Conservation (phyloP, 2,329 filamentous ascomycete genomes). For the Aspergillus clavatus region DNA sequence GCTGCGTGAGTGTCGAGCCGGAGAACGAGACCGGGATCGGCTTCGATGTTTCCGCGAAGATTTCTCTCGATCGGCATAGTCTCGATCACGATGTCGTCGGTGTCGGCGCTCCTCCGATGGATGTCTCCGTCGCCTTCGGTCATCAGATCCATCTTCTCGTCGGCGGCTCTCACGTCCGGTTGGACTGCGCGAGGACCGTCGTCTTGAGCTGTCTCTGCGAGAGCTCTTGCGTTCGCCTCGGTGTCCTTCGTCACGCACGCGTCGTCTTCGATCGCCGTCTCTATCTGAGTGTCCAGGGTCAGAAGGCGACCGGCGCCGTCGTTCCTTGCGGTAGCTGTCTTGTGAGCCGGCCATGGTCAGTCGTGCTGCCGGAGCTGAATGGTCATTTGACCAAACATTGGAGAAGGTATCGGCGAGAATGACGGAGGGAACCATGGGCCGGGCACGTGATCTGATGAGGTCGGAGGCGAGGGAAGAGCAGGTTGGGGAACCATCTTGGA, state of each 20-base stretch:
- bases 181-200: slow-evolving; percentile 25
- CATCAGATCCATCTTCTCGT: slow-evolving; percentile 19
- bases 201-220: slow-evolving; percentile 20
- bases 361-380: not conserved
- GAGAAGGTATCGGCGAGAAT: not conserved
- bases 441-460: too few relatives aligned
- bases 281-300: slow-evolving; percentile 15
- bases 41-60: slow-evolving; percentile 22
- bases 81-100: slow-evolving; percentile 23
- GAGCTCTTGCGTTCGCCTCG: slow-evolving; percentile 26
- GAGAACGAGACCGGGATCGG: slow-evolving; percentile 26
- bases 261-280: slow-evolving; percentile 20
- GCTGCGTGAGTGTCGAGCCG: slow-evolving; percentile 22
- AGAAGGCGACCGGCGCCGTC: slow-evolving; percentile 20
- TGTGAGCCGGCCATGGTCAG: slow-evolving; percentile 25
- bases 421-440: not conserved
- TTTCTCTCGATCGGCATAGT: slow-evolving; percentile 17
- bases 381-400: not conserved
- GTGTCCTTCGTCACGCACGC: slow-evolving; percentile 17
- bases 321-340: slow-evolving; percentile 17
- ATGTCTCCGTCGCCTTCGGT: slow-evolving; percentile 25
- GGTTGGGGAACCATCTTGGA: too few relatives aligned
- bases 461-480: too few relatives aligned
- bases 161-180: slow-evolving; percentile 16
- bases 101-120: slow-evolving; percentile 23